Base-by-base conservation (phyloP, 83 land plant species). In the Picea abies region DNA sequence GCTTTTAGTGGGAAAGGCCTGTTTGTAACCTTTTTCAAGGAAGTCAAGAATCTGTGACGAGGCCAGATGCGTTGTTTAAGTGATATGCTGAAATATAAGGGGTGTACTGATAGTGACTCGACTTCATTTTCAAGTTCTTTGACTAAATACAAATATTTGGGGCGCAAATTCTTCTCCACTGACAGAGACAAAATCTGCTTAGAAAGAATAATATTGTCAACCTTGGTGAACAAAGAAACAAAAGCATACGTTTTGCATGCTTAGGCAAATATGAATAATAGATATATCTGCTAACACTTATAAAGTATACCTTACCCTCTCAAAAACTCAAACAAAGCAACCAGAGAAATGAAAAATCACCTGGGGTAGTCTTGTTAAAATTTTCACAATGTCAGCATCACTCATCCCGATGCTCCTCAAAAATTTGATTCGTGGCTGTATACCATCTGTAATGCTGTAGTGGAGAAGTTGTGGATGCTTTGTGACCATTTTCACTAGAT, bases 381-480 rank as follows among this genome's bases (percentile, higher is more conserved):
- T 87, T 88, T 93, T 92, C 80, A 90, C 73, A 80, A 96, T 92
- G 4, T 96, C 96, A 80, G 87, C 68, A 77, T 92, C 85, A 10
- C 85, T 69, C 89, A 96, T 86, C 5, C 98, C 98, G 64, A 96
- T 90, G 83, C 96, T 92, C 77, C 96, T 88, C 9, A 96, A 85
- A 76, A 93, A 96, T 32, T 93, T 87, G 67, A 96, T 90, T 58
- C 94, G 88, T 10, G 95, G 95, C 26, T 83, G 67, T 44, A 96
- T 87, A 23, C 94, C 96, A 62, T 93, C 90, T 64, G 90, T 89
- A 76, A 96, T 92, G 85, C 93, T 96, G 86, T 96, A 96, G 80
- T 92, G 98, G 52, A 96, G 92, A 19, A 96, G 88, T 81, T 96
- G 96, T 58, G 96, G 98, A 83, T 96, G 98, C 70, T 94, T 91